phyloP scores from a whole-genome alignment of 495 filamentous ascomycete genomes.

The Friedmanniomyces endolithicus region DNA sequence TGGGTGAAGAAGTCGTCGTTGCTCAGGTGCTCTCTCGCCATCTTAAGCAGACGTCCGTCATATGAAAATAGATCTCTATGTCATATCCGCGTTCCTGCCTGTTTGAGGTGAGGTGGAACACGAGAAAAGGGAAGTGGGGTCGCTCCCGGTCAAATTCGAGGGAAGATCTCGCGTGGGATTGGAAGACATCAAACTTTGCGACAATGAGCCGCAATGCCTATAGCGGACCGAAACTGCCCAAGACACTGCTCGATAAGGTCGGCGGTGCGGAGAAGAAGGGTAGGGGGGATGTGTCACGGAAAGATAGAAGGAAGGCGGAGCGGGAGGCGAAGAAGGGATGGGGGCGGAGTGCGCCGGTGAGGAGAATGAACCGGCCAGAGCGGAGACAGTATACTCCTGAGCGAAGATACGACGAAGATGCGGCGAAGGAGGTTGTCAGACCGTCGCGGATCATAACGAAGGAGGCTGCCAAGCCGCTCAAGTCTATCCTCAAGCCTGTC shows the following conservation, averaged over 20 bases:
- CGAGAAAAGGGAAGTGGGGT: background rate
- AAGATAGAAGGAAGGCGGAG: constrained; percentile 49
- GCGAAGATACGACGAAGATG: constrained; percentile 23
- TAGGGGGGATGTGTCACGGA: constrained; percentile 37
- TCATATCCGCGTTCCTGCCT: background rate
- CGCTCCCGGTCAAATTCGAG: background rate
- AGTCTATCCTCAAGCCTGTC: constrained; percentile 34
- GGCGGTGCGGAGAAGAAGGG: constrained; percentile 24
- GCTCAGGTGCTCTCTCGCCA: constrained; percentile 38
- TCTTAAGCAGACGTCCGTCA: too few relatives aligned
- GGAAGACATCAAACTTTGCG: background rate
- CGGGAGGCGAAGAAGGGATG: constrained; percentile 41
- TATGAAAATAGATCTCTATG: too few relatives aligned
- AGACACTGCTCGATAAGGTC: constrained; percentile 46
- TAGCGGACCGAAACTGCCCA: constrained; percentile 53
- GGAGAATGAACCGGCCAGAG: constrained; percentile 23
- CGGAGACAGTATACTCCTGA: background rate
- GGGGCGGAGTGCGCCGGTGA: constrained; percentile 11
- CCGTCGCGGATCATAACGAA: constrained; percentile 1
- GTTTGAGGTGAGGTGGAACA: background rate
- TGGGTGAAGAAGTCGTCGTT: constrained; percentile 85
- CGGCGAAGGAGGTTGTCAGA: constrained; percentile 18
- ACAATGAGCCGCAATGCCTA: constrained; percentile 34
- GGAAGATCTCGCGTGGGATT: background rate
- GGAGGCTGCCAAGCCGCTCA: constrained; percentile 23